Evolutionary conservation across 345 rosid species (phyloP).

Genomic region (Murraya paniculata): DNA sequence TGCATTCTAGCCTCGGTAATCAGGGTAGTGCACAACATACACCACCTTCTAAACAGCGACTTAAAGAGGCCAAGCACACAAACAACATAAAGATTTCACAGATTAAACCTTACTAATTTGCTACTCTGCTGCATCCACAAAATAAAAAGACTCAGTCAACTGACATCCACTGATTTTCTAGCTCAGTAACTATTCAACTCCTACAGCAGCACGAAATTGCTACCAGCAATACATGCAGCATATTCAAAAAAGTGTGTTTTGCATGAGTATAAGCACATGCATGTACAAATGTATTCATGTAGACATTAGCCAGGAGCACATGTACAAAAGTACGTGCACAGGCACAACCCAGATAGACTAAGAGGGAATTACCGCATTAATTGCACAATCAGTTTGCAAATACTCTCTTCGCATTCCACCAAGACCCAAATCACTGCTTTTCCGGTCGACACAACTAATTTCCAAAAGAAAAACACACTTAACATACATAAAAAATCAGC

Average conservation of each 20-base stretch:
- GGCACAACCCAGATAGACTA: slow-evolving; percentile 11
- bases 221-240: not conserved
- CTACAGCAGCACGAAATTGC: not conserved
- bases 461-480: slow-evolving; percentile 10
- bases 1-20: not conserved
- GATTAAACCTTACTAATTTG: not conserved
- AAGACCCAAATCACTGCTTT: slow-evolving; percentile 86
- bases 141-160: too few relatives aligned
- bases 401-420: slow-evolving; percentile 85
- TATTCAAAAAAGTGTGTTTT: not conserved
- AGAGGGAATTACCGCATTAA: slow-evolving; percentile 57
- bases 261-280: not conserved
- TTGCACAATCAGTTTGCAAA: slow-evolving; percentile 86
- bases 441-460: slow-evolving; percentile 82
- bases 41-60: too few relatives aligned
- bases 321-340: not conserved
- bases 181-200: not conserved
- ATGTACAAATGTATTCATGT: not conserved
- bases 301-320: not conserved
- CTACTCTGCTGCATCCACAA: too few relatives aligned
- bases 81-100: not conserved
- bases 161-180: not conserved
- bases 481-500: slow-evolving; percentile 7
- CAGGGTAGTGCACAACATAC: not conserved
- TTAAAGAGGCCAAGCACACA: not conserved